Evolutionary conservation across 805 yeast genomes (phyloP).

Genomic region (Spathaspora girioi): DNA sequence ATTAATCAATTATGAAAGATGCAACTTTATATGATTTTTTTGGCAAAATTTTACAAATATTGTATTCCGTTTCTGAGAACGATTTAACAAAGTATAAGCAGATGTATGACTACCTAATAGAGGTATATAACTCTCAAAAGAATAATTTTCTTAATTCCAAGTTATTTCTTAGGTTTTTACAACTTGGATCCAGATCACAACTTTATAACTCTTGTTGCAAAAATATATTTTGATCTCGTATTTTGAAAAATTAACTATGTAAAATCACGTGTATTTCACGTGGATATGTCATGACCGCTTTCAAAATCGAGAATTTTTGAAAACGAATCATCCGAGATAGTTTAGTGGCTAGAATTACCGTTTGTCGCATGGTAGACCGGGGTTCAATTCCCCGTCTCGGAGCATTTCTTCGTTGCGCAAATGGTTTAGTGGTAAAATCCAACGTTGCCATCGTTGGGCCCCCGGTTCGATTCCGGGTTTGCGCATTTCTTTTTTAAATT

Average conservation of each 20-base stretch:
- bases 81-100: no score
- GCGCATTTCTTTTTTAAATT: conserved; percentile 16
- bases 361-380: conserved; percentile 21
- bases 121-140: no score
- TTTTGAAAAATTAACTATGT: not conserved
- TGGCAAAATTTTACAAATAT: no score
- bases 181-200: no score
- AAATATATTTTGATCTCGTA: not conserved
- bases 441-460: conserved; percentile 32
- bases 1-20: no score
- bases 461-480: conserved; percentile 33
- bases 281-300: not conserved
- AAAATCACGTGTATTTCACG: not conserved
- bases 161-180: no score
- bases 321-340: conserved; percentile 13
- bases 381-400: conserved; percentile 21
- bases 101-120: no score
- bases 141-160: no score
- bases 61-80: no score
- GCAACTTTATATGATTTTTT: no score
- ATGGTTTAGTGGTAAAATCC: conserved; percentile 29
- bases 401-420: conserved; percentile 12
- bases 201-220: no score
- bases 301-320: no score
- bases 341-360: conserved; percentile 21